Percentiles rank a stretch among this genome's conserved stretches.
phyloP scores from a whole-genome alignment of 75 land plant species.

The Sequoia sempervirens region DNA sequence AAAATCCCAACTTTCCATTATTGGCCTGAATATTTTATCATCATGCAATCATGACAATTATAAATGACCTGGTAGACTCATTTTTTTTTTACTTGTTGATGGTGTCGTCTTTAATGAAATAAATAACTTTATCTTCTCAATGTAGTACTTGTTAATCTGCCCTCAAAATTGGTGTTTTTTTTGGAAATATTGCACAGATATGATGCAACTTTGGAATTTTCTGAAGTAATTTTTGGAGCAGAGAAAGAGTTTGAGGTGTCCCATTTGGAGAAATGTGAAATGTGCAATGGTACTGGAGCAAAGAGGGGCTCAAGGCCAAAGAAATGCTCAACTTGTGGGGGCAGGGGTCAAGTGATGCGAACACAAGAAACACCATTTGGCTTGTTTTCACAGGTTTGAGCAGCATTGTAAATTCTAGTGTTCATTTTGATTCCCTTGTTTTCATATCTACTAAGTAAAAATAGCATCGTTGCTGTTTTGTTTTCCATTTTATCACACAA shows the following conservation, averaged over 20 bases:
- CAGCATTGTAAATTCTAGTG: neutral
- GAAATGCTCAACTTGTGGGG: conserved; percentile 92
- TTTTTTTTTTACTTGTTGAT: neutral
- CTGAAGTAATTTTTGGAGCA: conserved; percentile 85
- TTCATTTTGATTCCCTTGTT: neutral
- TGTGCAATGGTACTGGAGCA: conserved; percentile 82
- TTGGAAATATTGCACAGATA: conserved; percentile 42
- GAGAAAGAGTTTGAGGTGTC: conserved; percentile 87
- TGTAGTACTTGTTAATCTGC: neutral
- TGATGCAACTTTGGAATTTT: conserved; percentile 78
- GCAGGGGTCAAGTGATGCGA: conserved; percentile 96
- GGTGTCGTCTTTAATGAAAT: neutral
- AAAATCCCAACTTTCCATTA: neutral
- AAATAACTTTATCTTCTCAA: neutral
- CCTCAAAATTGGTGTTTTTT: neutral
- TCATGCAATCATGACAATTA: neutral
- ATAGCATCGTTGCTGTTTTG: neutral
- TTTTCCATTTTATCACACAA: no score
- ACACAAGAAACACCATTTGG: conserved; percentile 97
- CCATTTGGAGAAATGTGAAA: conserved; percentile 83
- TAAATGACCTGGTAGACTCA: neutral
- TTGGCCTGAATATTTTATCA: neutral
- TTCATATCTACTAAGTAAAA: neutral
- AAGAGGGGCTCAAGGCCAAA: conserved; percentile 71
- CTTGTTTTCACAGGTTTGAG: conserved; percentile 82